Conservation (phyloP, 768 basidiomycete genomes). For the Sarcomyxa edulis region DNA sequence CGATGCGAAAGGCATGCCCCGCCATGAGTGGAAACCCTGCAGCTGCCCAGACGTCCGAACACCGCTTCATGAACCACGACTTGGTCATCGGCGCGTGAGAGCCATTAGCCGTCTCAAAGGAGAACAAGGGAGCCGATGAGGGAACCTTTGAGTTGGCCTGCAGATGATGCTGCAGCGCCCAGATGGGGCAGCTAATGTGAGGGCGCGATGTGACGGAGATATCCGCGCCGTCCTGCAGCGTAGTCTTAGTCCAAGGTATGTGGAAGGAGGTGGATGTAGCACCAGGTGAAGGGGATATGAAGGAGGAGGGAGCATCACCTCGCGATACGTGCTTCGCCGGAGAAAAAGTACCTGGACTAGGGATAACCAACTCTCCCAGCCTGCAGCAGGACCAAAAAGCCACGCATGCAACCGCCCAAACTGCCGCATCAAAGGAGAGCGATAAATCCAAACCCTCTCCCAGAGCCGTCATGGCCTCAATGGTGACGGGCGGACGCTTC, state of each 20-base stretch:
- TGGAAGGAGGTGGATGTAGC: conserved; percentile 14
- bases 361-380: conserved; percentile 19
- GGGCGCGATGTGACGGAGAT: conserved; percentile 16
- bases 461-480: conserved; percentile 17
- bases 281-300: too few species aligned
- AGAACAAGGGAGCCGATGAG: conserved; percentile 7
- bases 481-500: conserved; percentile 19
- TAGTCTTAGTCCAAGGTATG: conserved; percentile 32
- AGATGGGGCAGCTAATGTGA: conserved; percentile 9
- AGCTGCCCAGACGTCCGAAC: conserved; percentile 9
- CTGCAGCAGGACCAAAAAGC: conserved; percentile 29
- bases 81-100: conserved; percentile 7
- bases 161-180: conserved; percentile 18
- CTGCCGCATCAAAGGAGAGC: conserved; percentile 20
- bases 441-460: conserved; percentile 12
- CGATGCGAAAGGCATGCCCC: conserved; percentile 21
- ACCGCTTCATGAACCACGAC: conserved; percentile 6
- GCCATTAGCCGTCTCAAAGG: conserved; percentile 4
- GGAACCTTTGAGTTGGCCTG: conserved; percentile 12
- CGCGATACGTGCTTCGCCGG: conserved; percentile 10
- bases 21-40: conserved; percentile 5
- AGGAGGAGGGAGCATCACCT: not conserved
- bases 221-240: conserved; percentile 16
- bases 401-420: conserved; percentile 21
- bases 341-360: conserved; percentile 6